These are phyloP conservation scores for Globisporangium heterothallicum DNA, from an alignment of 352 stramenopile species.

Conservation along the genomic window DNA sequence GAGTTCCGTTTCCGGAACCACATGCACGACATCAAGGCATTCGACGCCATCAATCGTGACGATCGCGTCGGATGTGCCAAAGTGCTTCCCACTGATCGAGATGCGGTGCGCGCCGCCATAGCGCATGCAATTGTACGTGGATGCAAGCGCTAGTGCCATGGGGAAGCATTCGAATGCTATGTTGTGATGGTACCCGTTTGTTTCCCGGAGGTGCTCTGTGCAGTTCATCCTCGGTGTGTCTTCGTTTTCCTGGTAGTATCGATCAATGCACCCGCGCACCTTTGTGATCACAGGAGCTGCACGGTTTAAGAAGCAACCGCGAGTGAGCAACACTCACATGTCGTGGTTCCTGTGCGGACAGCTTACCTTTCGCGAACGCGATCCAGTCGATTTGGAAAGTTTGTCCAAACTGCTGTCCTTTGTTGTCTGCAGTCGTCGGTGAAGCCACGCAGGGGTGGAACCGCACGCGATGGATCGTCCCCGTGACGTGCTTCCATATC, in stretches of 20 bases:
- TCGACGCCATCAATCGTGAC: conserved; percentile 65
- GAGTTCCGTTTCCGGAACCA: conserved; percentile 52
- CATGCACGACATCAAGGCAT: conserved; percentile 61
- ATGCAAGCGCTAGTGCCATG: conserved; percentile 46
- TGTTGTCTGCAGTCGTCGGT: conserved; percentile 6
- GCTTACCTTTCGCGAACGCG: conserved; percentile 51
- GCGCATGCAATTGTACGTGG: conserved; percentile 70
- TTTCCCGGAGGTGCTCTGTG: conserved; percentile 27
- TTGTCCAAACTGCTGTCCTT: conserved; percentile 32
- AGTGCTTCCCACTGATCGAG: conserved; percentile 64
- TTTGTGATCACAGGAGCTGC: conserved; percentile 60
- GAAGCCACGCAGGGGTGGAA: conserved; percentile 46
- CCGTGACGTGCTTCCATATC: conserved; percentile 53
- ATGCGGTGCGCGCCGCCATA: conserved; percentile 51
- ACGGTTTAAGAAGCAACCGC: not conserved
- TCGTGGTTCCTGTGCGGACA: not conserved
- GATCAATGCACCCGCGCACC: conserved; percentile 76
- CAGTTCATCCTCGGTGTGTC: conserved; percentile 34
- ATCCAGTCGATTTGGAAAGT: conserved; percentile 71
- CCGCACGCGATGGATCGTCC: conserved; percentile 51
- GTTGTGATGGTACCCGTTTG: conserved; percentile 43
- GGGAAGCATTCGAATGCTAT: conserved; percentile 31
- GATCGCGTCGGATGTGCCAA: conserved; percentile 57
- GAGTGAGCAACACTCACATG: not conserved
- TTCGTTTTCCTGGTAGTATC: conserved; percentile 38